phyloP scores from a whole-genome alignment of 306 rosid genomes.

The Prunus campanulata region DNA sequence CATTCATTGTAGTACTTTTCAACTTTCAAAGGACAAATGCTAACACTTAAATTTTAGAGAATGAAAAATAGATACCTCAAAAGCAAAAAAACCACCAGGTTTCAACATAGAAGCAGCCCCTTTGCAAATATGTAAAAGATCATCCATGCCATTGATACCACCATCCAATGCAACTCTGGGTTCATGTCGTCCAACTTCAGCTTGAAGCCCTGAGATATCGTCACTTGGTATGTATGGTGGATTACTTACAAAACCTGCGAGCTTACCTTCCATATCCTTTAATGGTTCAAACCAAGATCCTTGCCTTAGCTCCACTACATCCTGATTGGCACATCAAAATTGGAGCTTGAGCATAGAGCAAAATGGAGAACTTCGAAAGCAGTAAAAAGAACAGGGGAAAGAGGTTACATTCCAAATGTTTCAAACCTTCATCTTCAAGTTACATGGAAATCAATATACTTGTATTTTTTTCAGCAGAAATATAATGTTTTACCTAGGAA shows the following conservation, averaged over 20 bases:
- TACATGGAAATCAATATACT: background rate
- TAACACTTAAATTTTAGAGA: conserved; percentile 1
- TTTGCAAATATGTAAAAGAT: conserved; percentile 73
- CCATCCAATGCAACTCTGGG: conserved; percentile 82
- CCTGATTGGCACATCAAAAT: conserved; percentile 41
- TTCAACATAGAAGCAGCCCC: conserved; percentile 69
- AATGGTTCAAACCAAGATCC: conserved; percentile 91
- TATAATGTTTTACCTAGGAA: background rate
- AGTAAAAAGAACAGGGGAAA: background rate
- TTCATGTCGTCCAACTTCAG: conserved; percentile 84
- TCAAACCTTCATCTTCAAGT: background rate
- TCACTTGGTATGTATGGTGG: conserved; percentile 88
- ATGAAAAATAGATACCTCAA: conserved; percentile 52
- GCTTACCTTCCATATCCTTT: conserved; percentile 58
- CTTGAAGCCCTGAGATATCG: conserved; percentile 68
- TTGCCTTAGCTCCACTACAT: conserved; percentile 58
- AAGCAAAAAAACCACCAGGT: conserved; percentile 85
- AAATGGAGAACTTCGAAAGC: conserved; percentile 6
- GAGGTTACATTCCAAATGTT: background rate
- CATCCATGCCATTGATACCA: conserved; percentile 63
- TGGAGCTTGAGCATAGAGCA: conserved; percentile 12
- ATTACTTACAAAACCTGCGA: conserved; percentile 78
- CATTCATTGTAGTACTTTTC: too few relatives aligned
- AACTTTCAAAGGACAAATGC: background rate
- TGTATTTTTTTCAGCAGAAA: background rate